Evolutionary conservation across 768 basidiomycete genomes (phyloP), one percentile per base, ranked within the genome.

Genomic region (Guyanaporus albipodus): DNA sequence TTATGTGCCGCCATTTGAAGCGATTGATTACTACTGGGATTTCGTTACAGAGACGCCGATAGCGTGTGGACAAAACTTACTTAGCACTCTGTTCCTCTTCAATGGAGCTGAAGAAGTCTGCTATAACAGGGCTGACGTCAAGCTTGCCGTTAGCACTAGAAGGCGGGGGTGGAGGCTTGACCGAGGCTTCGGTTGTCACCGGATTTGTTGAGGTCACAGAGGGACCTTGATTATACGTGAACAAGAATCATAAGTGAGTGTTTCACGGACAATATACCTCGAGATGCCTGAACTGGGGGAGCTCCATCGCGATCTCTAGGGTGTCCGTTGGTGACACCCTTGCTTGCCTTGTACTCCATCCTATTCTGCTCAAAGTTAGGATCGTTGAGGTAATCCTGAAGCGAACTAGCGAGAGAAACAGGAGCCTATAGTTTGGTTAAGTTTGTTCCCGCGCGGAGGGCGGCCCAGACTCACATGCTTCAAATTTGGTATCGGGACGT

Each of bases 301-400:
- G 33, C 26, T n/a, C 41, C 48, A 28, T 33, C 54, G 19, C 38
- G 50, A 41, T 42, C 50, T 27, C 48, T 52, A 0, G 46, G 12
- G 21, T 56, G 64, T 32, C 64, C 64, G 42, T 88, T 87, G 3
- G 78, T 76, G 4, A 79, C 73, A 6, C 74, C 77, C 66, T 89
- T 90, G 64, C 83, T 91, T 19, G 83, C 73, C 68, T 78, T 92
- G 70, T 99, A 97, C 60, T 98, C 96, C 8, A 86, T 71, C 51
- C 95, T 73, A 66, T 97, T 98, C 67, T 90, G 84, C 66, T 98
- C 96, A 56, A 99, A 99, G 60, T 92, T 92, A 19, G 94, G 89
- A 67, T 99, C 96, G 46, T 91, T 84, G 41, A 99, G 75, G 63
- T 98, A 99, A 60, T 98, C 95, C 63, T 98, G 88, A 24, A 99